Evolutionary conservation across 345 rosid species (phyloP), one percentile per base, ranked within the genome.

Genomic region (Salix purpurea): DNA sequence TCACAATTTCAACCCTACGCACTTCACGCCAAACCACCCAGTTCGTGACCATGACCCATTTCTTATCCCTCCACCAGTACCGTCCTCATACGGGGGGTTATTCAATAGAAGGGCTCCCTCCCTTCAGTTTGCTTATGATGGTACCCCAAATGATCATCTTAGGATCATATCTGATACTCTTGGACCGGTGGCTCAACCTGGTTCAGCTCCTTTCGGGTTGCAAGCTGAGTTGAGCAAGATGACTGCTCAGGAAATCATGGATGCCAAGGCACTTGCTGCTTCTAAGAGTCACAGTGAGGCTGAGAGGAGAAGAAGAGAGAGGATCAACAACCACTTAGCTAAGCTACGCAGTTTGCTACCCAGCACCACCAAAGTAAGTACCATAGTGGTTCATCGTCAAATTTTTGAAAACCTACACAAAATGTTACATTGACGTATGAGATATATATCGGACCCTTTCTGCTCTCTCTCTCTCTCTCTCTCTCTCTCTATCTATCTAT

Each of bases 251-350:
- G 97, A 93, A 83, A 89, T 96, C 61, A 91, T 96, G 94, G 99
- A 96, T n/a, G 99, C 99, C 8, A 96, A 96, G 84, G 99, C 99
- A 42, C 91, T 96, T 8, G 99, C 98, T 76, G 99, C 98, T 50
- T 96, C 99, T 3, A 93, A 92, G 80, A 93, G 96, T 80, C 99
- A 96, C 81, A 96, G 99, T 77, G 99, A 93, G 74, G 98, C 98
- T 58, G 99, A 96, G 84, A 90, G 99, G 86, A 85, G 98, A 76
- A 74, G 99, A 85, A 86, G 99, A 76, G 97, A 96, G 71, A 89
- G 99, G 82, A 96, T 96, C 87, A 96, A 96, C 85, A 96, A 90
- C 80, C 99, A 96, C 80, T 90, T 96, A 21, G 94, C 98, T 58
- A 96, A 93, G 83, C 94, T 96, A 54, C 91, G 99, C 77, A 92